Percentiles rank a stretch among this genome's conserved stretches.
Evolutionary conservation across 768 basidiomycete species (phyloP).

Genomic region (Auriscalpium microsporum): DNA sequence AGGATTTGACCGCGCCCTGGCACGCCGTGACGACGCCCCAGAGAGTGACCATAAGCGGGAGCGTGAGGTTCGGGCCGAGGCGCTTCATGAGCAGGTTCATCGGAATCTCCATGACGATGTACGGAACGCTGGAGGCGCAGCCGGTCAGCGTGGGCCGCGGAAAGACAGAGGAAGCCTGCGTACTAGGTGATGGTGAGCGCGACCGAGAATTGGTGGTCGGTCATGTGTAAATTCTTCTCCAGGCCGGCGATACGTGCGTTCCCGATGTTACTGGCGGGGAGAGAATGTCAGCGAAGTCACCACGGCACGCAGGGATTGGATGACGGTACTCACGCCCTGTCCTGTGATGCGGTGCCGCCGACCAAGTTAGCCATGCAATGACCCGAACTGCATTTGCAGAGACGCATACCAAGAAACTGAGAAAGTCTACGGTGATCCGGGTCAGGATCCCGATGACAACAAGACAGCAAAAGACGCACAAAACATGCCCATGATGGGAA

Average conservation of each 20-base stretch:
- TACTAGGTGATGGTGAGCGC: slow-evolving; percentile 13
- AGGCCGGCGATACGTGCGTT: slow-evolving; percentile 27
- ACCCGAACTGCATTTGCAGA: background rate
- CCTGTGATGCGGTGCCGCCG: background rate
- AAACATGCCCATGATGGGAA: slow-evolving; percentile 10
- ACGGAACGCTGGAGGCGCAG: slow-evolving; percentile 15
- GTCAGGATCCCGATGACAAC: background rate
- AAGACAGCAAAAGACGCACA: slow-evolving; percentile 1
- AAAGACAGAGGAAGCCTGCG: background rate
- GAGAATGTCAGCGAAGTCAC: background rate
- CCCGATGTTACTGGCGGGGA: slow-evolving; percentile 16
- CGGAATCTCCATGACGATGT: slow-evolving; percentile 19
- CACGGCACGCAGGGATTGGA: no score
- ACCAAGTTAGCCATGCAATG: background rate
- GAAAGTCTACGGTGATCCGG: background rate
- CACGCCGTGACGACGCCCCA: slow-evolving; percentile 64
- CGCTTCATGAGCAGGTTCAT: slow-evolving; percentile 25
- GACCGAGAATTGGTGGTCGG: slow-evolving; percentile 20
- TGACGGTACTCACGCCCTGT: slow-evolving; percentile 6
- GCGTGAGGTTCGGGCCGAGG: slow-evolving; percentile 48
- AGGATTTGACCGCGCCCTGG: slow-evolving; percentile 46
- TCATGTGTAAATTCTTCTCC: slow-evolving; percentile 21
- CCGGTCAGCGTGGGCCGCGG: background rate
- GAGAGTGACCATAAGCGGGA: slow-evolving; percentile 52
- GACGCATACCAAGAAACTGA: slow-evolving; percentile 12